Conservation (phyloP, 1,139 yeast species). For the Candida sanyaensis region DNA sequence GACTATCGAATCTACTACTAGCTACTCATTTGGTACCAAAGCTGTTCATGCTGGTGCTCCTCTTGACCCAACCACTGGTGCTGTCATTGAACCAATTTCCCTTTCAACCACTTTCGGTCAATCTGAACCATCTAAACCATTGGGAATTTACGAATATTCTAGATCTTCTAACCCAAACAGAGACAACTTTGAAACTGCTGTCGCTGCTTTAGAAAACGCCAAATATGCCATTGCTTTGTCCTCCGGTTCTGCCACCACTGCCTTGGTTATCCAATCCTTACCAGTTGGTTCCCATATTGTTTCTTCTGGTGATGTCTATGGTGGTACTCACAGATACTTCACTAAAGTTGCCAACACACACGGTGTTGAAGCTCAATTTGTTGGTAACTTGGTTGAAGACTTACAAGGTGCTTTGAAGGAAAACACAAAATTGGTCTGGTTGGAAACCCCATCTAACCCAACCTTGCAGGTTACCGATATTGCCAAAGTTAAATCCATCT, state of each 20-base stretch:
- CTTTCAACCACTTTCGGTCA: slow-evolving; percentile 88
- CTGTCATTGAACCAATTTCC: slow-evolving; percentile 84
- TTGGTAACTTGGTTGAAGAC: slow-evolving; percentile 63
- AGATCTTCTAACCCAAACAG: slow-evolving; percentile 90
- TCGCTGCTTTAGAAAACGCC: slow-evolving; percentile 80
- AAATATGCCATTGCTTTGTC: slow-evolving; percentile 78
- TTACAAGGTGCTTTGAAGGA: slow-evolving; percentile 55
- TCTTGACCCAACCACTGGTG: slow-evolving; percentile 76
- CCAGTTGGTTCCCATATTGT: slow-evolving; percentile 75
- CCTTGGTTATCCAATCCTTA: slow-evolving; percentile 72
- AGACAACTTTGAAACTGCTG: slow-evolving; percentile 75
- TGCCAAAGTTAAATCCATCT: slow-evolving; percentile 53
- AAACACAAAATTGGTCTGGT: slow-evolving; percentile 80
- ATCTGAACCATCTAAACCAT: slow-evolving; percentile 70
- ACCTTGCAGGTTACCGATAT: slow-evolving; percentile 79
- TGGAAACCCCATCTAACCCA: slow-evolving; percentile 90
- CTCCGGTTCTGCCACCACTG: slow-evolving; percentile 88
- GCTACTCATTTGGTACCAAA: slow-evolving; percentile 66
- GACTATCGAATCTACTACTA: slow-evolving; percentile 24
- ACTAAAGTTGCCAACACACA: slow-evolving; percentile 83
- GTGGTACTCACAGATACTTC: slow-evolving; percentile 92
- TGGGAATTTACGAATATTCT: slow-evolving; percentile 83
- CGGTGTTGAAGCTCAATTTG: slow-evolving; percentile 71
- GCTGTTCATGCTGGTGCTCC: slow-evolving; percentile 87
- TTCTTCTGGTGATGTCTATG: slow-evolving; percentile 87